Percentiles rank a stretch among this genome's conserved stretches.
phyloP scores from a whole-genome alignment of 495 filamentous ascomycete genomes.

The Podospora comata region DNA sequence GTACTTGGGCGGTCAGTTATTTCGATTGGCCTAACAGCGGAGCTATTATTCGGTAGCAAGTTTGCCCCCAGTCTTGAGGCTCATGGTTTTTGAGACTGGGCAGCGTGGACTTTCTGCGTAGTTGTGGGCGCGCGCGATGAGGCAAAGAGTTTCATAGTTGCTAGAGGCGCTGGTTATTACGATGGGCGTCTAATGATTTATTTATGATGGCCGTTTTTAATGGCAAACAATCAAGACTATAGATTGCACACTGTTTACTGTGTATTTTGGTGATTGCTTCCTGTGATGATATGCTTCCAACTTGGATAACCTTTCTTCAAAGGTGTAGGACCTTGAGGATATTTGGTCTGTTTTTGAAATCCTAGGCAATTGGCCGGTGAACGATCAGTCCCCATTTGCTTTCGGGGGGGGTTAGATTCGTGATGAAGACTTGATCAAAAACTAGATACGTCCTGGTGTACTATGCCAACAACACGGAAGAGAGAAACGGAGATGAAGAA shows the following conservation, averaged over 20 bases:
- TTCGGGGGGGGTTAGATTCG: too few relatives aligned
- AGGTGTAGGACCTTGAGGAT: too few relatives aligned
- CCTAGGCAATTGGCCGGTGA: too few relatives aligned
- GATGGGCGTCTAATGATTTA: background rate
- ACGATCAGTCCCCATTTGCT: too few relatives aligned
- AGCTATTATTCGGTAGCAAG: background rate
- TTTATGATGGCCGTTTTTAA: background rate
- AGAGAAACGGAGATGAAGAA: too few relatives aligned
- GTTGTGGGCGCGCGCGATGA: background rate
- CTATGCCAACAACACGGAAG: too few relatives aligned
- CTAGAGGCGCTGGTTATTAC: background rate
- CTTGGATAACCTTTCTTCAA: too few relatives aligned
- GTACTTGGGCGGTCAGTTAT: background rate
- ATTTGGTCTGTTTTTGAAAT: too few relatives aligned
- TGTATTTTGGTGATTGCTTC: background rate
- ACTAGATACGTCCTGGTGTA: too few relatives aligned
- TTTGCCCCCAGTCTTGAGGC: background rate
- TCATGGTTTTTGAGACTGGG: background rate
- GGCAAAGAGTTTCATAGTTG: background rate
- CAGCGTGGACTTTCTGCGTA: background rate
- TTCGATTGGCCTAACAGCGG: background rate
- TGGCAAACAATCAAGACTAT: background rate
- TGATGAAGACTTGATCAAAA: too few relatives aligned
- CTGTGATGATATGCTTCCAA: too few relatives aligned
- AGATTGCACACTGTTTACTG: slow-evolving; percentile 7